Conservation (phyloP, 257 asterid species). For the Fraxinus anomala region DNA sequence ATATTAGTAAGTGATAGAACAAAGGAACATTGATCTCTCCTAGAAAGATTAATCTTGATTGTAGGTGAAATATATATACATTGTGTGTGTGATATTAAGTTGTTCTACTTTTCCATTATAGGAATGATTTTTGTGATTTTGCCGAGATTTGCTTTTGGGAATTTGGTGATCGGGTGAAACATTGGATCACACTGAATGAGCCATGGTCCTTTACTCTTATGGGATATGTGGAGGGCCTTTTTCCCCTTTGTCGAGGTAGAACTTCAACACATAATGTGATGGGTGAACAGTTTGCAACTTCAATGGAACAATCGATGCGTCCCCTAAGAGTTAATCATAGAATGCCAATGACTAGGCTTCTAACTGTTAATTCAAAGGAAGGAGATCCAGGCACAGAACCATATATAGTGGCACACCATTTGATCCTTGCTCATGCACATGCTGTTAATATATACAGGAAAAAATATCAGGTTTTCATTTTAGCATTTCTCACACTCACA, state of each 20-base stretch:
- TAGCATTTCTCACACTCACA: no score
- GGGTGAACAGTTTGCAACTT: background rate
- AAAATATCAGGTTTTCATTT: conserved; percentile 37
- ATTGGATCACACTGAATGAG: conserved; percentile 31
- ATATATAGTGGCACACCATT: conserved; percentile 49
- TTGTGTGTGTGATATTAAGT: no score
- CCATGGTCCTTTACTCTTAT: conserved; percentile 22
- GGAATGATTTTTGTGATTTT: conserved; percentile 27
- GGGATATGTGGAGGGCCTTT: conserved; percentile 11
- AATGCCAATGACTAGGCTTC: background rate
- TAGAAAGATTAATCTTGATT: no score
- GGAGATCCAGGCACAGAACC: conserved; percentile 47
- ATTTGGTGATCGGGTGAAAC: conserved; percentile 32
- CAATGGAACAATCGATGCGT: background rate
- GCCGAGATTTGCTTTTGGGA: conserved; percentile 30
- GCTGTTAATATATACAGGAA: conserved; percentile 42
- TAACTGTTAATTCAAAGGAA: background rate
- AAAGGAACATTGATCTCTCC: background rate
- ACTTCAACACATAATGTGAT: no score
- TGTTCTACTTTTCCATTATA: background rate
- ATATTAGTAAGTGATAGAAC: background rate
- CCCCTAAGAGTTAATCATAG: background rate
- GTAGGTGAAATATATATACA: no score
- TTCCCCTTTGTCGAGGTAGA: conserved; percentile 24
- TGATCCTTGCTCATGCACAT: conserved; percentile 50